phyloP scores from a whole-genome alignment of 179 eudicot genomes.

The Patellifolia procumbens region DNA sequence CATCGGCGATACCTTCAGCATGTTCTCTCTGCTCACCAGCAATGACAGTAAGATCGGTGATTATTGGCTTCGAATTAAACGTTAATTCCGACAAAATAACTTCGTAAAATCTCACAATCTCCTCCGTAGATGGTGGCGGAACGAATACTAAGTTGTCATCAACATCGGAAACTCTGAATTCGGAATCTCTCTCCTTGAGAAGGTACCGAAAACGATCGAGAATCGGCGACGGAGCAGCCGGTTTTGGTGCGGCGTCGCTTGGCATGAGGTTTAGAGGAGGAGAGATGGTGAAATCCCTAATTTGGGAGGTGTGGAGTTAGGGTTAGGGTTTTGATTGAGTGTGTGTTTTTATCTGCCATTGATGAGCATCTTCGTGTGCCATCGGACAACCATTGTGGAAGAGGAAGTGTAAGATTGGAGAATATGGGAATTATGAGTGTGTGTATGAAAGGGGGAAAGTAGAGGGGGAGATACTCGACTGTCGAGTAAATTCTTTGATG shows the following conservation, averaged over 20 bases:
- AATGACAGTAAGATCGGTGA: conserved; percentile 92
- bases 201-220: conserved; percentile 67
- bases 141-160: conserved; percentile 25
- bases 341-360: conserved; percentile 14
- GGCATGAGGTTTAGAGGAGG: conserved; percentile 31
- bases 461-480: neutral
- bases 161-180: conserved; percentile 37
- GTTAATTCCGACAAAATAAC: conserved; percentile 63
- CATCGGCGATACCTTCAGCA: conserved; percentile 73
- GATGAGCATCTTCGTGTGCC: conserved; percentile 22
- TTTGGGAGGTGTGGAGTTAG: conserved; percentile 25
- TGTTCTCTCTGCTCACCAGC: conserved; percentile 77
- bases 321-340: conserved; percentile 26
- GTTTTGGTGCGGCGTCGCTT: conserved; percentile 34
- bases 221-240: conserved; percentile 46
- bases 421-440: neutral
- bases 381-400: conserved; percentile 17
- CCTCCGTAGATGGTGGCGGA: conserved; percentile 44
- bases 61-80: conserved; percentile 85
- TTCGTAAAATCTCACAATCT: conserved; percentile 66
- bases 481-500: neutral
- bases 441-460: neutral
- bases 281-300: conserved; percentile 16
- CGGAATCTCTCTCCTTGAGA: conserved; percentile 53
- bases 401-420: neutral